Conservation (phyloP, 176 grass and related monocot genomes). For the Chrysopogon serrulatus region DNA sequence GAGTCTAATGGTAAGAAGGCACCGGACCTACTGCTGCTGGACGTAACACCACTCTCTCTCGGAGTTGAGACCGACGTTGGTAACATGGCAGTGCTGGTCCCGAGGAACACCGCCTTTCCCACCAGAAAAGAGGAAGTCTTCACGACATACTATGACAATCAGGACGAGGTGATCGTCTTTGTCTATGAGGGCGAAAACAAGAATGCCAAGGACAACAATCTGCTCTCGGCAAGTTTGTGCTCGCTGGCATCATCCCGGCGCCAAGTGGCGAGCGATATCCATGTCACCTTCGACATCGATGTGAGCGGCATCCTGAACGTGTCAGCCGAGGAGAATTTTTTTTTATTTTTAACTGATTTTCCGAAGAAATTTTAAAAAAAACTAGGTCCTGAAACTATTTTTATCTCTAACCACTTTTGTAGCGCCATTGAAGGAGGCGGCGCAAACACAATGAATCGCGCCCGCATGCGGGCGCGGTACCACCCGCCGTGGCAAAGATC, state of each 20-base stretch:
- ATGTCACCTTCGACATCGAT: background rate
- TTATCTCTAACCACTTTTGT: too few species aligned
- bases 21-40: slow-evolving; percentile 42
- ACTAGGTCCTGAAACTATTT: too few species aligned
- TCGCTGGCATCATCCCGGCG: background rate
- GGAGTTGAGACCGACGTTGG: slow-evolving; percentile 11
- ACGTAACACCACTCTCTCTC: slow-evolving; percentile 62
- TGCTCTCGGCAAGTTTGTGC: background rate
- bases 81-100: slow-evolving; percentile 39
- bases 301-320: background rate
- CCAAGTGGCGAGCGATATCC: background rate
- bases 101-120: slow-evolving; percentile 42
- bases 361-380: too few species aligned
- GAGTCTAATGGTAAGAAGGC: slow-evolving; percentile 1
- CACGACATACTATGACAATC: slow-evolving; percentile 16
- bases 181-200: background rate
- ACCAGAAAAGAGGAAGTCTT: slow-evolving; percentile 40
- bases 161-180: background rate
- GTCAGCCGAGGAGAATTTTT: too few species aligned
- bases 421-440: too few species aligned
- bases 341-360: too few species aligned
- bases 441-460: too few species aligned
- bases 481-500: too few species aligned
- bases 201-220: background rate
- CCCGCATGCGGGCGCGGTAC: too few species aligned